phyloP scores from a whole-genome alignment of 129 eudicot species.

The Saussurea involucrata region DNA sequence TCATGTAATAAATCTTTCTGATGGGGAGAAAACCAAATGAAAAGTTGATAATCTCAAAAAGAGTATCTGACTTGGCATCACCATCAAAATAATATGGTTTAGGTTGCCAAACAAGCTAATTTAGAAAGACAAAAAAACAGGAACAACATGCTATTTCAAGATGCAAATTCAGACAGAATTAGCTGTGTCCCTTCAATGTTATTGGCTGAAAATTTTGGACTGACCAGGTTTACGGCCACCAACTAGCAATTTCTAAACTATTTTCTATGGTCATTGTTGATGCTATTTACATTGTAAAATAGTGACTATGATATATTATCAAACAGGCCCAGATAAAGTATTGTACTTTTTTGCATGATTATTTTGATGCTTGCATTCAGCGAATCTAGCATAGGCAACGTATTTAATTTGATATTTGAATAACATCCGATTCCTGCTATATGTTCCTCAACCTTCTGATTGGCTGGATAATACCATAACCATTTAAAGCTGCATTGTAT shows the following conservation, averaged over 20 bases:
- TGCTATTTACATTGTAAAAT: background rate
- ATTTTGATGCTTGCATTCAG: background rate
- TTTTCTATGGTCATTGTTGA: background rate
- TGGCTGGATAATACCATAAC: background rate
- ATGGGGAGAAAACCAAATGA: background rate
- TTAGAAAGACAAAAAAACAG: background rate
- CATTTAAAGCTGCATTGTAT: background rate
- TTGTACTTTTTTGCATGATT: background rate
- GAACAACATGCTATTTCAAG: background rate
- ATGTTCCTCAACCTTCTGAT: background rate
- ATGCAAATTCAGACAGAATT: background rate
- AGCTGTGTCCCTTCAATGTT: background rate
- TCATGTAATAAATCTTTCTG: background rate
- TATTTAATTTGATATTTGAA: background rate
- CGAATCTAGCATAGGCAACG: background rate
- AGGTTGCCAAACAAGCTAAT: background rate
- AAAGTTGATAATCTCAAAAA: background rate
- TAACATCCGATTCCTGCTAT: background rate
- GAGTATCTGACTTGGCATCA: conserved; percentile 4
- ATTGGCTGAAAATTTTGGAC: background rate
- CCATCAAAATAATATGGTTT: background rate
- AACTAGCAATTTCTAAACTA: background rate
- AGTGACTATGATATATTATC: background rate
- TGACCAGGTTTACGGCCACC: background rate
- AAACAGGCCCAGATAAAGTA: background rate